Evolutionary conservation across 2,329 filamentous ascomycete species (phyloP).

Genomic region (Colletotrichum gigasporum): DNA sequence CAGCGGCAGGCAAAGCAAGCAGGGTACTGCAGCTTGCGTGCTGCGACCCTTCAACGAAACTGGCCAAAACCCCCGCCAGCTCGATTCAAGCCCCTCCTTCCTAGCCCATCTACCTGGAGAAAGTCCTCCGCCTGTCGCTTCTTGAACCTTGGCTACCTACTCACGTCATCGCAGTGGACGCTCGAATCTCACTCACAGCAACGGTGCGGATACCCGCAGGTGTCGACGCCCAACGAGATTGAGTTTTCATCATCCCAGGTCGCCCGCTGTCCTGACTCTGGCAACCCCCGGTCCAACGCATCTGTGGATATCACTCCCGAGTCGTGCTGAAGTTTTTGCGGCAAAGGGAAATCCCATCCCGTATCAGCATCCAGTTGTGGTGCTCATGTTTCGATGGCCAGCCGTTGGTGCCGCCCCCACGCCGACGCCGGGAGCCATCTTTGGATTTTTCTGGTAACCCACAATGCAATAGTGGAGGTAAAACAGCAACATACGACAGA

Average conservation of each 20-base stretch:
- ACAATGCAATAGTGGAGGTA: background rate
- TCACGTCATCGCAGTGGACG: conserved; percentile 10
- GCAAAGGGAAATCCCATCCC: background rate
- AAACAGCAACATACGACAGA: background rate
- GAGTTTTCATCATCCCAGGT: conserved; percentile 18
- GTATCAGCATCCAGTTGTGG: background rate
- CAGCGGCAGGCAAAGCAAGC: background rate
- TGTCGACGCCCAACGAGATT: conserved; percentile 22
- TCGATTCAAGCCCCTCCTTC: background rate
- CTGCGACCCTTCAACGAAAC: background rate
- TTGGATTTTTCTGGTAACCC: background rate
- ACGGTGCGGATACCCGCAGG: background rate
- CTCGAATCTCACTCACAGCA: background rate
- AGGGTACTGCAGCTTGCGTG: background rate
- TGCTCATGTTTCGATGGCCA: background rate
- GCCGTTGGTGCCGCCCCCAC: background rate
- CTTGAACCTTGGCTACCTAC: too few species aligned
- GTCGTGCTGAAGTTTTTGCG: conserved; percentile 15
- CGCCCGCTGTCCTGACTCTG: background rate
- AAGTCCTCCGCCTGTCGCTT: background rate
- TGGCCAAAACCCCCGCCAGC: background rate
- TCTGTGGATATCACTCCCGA: background rate
- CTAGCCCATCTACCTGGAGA: conserved; percentile 3
- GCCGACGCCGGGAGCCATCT: background rate
- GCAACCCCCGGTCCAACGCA: background rate